Percentiles rank a stretch among this genome's conserved stretches.
Evolutionary conservation across 1,284 basidiomycete species (phyloP).

Genomic region (Grifola frondosa): DNA sequence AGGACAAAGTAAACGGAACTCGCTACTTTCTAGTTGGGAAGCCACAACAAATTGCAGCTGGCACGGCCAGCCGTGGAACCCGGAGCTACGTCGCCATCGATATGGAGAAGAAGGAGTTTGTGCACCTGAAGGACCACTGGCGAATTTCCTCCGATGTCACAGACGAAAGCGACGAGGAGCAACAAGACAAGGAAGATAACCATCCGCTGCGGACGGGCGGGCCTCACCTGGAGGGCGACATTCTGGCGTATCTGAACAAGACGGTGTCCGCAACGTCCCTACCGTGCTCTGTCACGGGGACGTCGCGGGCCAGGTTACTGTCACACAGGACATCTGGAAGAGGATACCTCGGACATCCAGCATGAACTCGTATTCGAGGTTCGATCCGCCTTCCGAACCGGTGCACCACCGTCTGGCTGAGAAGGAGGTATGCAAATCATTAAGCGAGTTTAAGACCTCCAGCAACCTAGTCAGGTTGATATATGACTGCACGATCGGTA

Average conservation of each 20-base stretch:
- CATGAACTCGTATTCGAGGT: too few species aligned
- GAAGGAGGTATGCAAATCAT: conserved; percentile 5
- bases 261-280: neutral
- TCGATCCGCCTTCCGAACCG: conserved; percentile 6
- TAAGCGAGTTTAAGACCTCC: neutral
- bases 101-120: neutral
- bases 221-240: conserved; percentile 4
- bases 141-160: conserved; percentile 3
- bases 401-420: conserved; percentile 9
- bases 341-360: too few species aligned
- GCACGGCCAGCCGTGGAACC: conserved; percentile 7
- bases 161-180: neutral
- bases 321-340: conserved; percentile 5
- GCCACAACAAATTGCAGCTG: conserved; percentile 1
- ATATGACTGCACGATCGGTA: neutral
- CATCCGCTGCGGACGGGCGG: too few species aligned
- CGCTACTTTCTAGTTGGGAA: conserved; percentile 7
- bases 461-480: conserved; percentile 1
- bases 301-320: neutral
- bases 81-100: conserved; percentile 10
- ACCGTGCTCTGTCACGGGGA: conserved; percentile 7
- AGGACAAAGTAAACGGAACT: neutral
- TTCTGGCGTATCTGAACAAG: neutral
- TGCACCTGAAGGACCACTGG: conserved; percentile 15
- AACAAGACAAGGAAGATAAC: too few species aligned